A percentile compares a stretch with the other conserved stretches of the same genome.
phyloP scores from a whole-genome alignment of 225 moss, liverwort and hornwort species.

The Pseudisothecium myosuroides region DNA sequence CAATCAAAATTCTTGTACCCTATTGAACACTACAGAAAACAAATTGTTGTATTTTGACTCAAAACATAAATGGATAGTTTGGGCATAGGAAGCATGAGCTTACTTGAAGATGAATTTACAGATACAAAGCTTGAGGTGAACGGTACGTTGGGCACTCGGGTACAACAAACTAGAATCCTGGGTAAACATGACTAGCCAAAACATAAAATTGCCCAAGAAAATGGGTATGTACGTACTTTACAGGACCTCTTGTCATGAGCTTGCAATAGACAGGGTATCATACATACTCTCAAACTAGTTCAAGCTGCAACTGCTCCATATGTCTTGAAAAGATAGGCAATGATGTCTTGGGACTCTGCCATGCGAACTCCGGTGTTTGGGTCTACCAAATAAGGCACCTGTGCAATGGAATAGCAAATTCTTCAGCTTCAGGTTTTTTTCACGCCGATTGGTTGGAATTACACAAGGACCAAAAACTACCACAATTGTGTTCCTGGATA shows the following conservation, averaged over 20 bases:
- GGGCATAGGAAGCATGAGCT: not conserved
- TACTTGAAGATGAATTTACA: not conserved
- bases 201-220: not conserved
- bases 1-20: not conserved
- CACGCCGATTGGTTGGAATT: not conserved
- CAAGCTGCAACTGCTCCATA: constrained; percentile 26
- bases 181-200: not conserved
- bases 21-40: too few relatives aligned
- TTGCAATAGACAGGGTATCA: not conserved
- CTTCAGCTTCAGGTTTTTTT: not conserved
- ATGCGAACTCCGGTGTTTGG: constrained; percentile 38
- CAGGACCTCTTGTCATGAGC: not conserved
- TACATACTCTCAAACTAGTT: not conserved
- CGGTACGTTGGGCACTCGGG: not conserved
- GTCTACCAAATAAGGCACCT: constrained; percentile 54
- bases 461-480: not conserved
- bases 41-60: not conserved
- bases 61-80: not conserved
- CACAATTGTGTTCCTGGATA: not conserved
- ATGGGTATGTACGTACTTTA: not conserved
- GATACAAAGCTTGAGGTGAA: not conserved
- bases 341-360: constrained; percentile 40
- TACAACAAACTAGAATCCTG: not conserved
- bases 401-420: not conserved
- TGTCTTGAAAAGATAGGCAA: constrained; percentile 42